Percentiles rank a stretch among this genome's conserved stretches.
phyloP scores from a whole-genome alignment of 1,284 basidiomycete genomes.

The Ganoderma leucocontextum region DNA sequence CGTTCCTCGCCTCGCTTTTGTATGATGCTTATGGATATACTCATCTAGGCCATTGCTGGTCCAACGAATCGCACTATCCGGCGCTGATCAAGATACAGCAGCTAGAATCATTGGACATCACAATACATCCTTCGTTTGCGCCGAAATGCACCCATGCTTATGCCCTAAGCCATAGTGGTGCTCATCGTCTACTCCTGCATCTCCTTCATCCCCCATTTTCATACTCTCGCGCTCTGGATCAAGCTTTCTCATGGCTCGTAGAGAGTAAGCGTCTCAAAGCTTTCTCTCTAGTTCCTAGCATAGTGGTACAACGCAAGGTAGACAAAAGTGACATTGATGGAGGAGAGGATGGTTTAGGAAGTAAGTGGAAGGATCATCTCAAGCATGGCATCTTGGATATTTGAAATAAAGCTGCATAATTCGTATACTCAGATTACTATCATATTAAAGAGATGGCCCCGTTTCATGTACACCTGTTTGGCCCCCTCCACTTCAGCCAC shows the following conservation, averaged over 20 bases:
- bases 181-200: slow-evolving; percentile 60
- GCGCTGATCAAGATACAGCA: slow-evolving; percentile 32
- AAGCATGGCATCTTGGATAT: slow-evolving; percentile 54
- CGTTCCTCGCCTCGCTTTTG: background rate
- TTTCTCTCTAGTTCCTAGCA: slow-evolving; percentile 70
- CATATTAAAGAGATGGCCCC: too few relatives aligned
- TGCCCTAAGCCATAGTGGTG: slow-evolving; percentile 61
- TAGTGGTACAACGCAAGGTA: slow-evolving; percentile 69
- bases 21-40: slow-evolving; percentile 8
- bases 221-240: slow-evolving; percentile 80
- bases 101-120: slow-evolving; percentile 20
- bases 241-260: slow-evolving; percentile 77
- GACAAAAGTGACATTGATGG: slow-evolving; percentile 58
- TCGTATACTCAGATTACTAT: background rate
- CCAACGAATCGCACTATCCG: slow-evolving; percentile 57
- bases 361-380: slow-evolving; percentile 61
- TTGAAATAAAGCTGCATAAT: background rate
- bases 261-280: slow-evolving; percentile 58
- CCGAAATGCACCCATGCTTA: slow-evolving; percentile 80
- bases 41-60: slow-evolving; percentile 74
- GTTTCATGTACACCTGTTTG: too few relatives aligned
- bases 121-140: slow-evolving; percentile 58
- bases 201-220: slow-evolving; percentile 71
- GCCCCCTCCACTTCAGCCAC: too few relatives aligned
- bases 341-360: slow-evolving; percentile 55